Percentiles rank a stretch among this genome's conserved stretches.
Evolutionary conservation across 768 basidiomycete species (phyloP).

Genomic region (Mycena latifolia): DNA sequence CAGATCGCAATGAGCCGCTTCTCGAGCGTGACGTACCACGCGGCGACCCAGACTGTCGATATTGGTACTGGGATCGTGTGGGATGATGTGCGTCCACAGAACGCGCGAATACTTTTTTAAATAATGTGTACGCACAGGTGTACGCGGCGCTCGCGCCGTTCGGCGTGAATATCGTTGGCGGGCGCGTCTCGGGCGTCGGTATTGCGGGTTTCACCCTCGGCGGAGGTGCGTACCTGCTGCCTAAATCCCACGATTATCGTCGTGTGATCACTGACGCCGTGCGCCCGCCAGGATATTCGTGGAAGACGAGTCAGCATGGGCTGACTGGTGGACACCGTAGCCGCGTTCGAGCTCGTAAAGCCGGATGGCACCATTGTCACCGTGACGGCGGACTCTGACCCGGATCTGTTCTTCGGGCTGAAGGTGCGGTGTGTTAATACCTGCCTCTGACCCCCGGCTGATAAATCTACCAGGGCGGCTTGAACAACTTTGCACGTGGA

Average conservation of each 20-base stretch:
- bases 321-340: slow-evolving; percentile 68
- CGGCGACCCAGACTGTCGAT: slow-evolving; percentile 51
- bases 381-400: slow-evolving; percentile 49
- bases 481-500: slow-evolving; percentile 68
- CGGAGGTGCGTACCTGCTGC: slow-evolving; percentile 54
- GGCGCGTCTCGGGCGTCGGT: slow-evolving; percentile 68
- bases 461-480: slow-evolving; percentile 60
- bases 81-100: slow-evolving; percentile 61
- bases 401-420: slow-evolving; percentile 56
- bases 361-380: slow-evolving; percentile 61
- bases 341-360: slow-evolving; percentile 67
- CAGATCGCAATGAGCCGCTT: slow-evolving; percentile 69
- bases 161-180: slow-evolving; percentile 69
- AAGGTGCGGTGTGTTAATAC: slow-evolving; percentile 42
- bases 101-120: not conserved
- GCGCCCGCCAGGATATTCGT: slow-evolving; percentile 61
- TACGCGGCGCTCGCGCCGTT: slow-evolving; percentile 64
- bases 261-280: not conserved
- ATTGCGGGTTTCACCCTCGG: slow-evolving; percentile 71
- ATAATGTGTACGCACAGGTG: slow-evolving; percentile 14
- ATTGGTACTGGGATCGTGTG: slow-evolving; percentile 66
- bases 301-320: slow-evolving; percentile 72
- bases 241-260: not conserved
- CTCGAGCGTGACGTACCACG: slow-evolving; percentile 57
- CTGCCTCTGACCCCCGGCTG: not conserved